Evolutionary conservation across 2,329 filamentous ascomycete species (phyloP), one percentile per base, ranked within the genome.

Genomic region (Decorospora gaudefroyi): DNA sequence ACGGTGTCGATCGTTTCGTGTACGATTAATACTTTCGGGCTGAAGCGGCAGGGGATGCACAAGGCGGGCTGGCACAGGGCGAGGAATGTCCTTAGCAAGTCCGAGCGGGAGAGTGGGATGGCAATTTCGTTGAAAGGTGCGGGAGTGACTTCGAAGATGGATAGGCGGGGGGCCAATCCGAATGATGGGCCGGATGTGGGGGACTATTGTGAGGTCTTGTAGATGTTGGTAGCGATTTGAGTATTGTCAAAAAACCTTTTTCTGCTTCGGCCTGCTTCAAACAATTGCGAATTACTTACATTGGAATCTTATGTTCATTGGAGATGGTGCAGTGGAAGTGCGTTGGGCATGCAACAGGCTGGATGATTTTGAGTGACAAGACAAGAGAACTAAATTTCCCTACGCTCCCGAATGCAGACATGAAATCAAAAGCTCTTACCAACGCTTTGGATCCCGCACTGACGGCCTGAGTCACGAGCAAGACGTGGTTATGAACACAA

Each of bases 131-230:
- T 37, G 21, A 27, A 25, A 21, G 32, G 42, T 13, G 42, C 25
- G 15, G 31, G 30, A 17, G 18, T 41, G 28, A 31, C 39, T 8
- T 12, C n/a, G 25, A 39, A 28, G 27, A 39, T 34, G 36, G 28
- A 25, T 5, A 32, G 23, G n/a, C 9, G 35, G 22, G n/a, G n/a
- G n/a, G n/a, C n/a, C n/a, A 32, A 35, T 7, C 17, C 19, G 40
- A 21, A 35, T n/a, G 23, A 18, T 26, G 54, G 28, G 6, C 40
- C 49, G 29, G 59, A 62, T 52, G 48, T 60, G 19, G 42, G 42
- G 33, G 61, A 62, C 51, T 43, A 45, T 7, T 64, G 58, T 49
- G 42, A 30, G 11, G 17, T 59, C 26, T 55, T 59, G 47, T 58
- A 44, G 42, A 19, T 8, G 21, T 23, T 23, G 21, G 21, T 10